These are phyloP conservation scores for Fusarium beomiforme DNA, from an alignment of 2,329 filamentous ascomycete genomes.

Conservation along the genomic window DNA sequence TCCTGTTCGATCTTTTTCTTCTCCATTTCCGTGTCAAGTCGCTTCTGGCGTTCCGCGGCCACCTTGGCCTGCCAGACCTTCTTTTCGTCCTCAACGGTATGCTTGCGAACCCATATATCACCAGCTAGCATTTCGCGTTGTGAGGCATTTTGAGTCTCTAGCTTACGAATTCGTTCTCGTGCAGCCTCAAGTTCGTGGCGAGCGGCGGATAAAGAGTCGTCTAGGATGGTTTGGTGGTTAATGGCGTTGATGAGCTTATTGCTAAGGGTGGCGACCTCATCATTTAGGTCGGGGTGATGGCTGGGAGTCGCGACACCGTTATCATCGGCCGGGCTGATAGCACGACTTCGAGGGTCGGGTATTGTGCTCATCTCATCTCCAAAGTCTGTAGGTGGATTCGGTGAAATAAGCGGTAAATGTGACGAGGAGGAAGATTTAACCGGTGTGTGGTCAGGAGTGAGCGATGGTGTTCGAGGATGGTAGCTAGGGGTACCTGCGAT, in stretches of 20 bases:
- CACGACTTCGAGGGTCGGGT: conserved; percentile 69
- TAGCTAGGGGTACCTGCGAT: conserved; percentile 55
- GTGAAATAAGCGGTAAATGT: conserved; percentile 50
- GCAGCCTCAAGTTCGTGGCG: conserved; percentile 84
- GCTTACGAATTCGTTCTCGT: conserved; percentile 70
- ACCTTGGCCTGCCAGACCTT: conserved; percentile 66
- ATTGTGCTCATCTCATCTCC: conserved; percentile 75
- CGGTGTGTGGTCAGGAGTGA: conserved; percentile 49
- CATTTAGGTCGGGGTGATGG: conserved; percentile 66
- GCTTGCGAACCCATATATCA: conserved; percentile 79
- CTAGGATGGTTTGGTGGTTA: conserved; percentile 92
- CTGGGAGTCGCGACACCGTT: conserved; percentile 45
- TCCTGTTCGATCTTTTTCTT: conserved; percentile 94
- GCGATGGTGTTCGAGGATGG: conserved; percentile 51
- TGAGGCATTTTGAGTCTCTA: conserved; percentile 73
- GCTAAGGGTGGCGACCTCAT: conserved; percentile 88
- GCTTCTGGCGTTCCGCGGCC: conserved; percentile 72
- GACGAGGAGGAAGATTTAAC: conserved; percentile 52
- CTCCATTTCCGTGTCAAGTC: conserved; percentile 75
- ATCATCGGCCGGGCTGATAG: conserved; percentile 57
- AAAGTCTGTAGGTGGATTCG: conserved; percentile 55
- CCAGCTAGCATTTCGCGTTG: conserved; percentile 78
- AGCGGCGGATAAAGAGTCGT: conserved; percentile 85
- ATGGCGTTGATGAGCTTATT: conserved; percentile 97
- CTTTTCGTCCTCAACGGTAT: conserved; percentile 79